These are phyloP conservation scores for Grosmannia serpens DNA, from an alignment of 2,329 filamentous ascomycete genomes.

Conservation along the genomic window DNA sequence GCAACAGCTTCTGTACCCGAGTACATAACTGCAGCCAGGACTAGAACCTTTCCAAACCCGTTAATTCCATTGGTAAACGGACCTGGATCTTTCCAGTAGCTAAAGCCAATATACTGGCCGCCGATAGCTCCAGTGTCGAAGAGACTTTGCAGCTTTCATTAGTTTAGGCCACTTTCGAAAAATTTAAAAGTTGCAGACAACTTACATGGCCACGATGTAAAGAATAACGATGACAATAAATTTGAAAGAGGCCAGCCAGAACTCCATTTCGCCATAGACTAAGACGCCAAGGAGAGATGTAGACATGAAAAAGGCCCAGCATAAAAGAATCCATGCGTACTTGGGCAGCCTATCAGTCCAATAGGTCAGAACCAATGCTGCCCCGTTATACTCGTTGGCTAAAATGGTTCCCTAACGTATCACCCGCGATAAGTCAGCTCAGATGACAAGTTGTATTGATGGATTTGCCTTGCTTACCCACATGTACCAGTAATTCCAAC, in stretches of 20 bases:
- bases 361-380: slow-evolving; percentile 26
- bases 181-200: slow-evolving; percentile 20
- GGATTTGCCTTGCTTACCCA: no score
- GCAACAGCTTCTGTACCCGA: slow-evolving; percentile 15
- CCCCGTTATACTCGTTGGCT: slow-evolving; percentile 12
- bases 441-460: no score
- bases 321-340: slow-evolving; percentile 32
- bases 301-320: slow-evolving; percentile 22
- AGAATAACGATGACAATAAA: slow-evolving; percentile 23
- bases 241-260: slow-evolving; percentile 32
- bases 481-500: slow-evolving; percentile 40
- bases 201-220: slow-evolving; percentile 34
- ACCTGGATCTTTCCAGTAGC: slow-evolving; percentile 35
- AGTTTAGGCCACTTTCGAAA: slow-evolving; percentile 24
- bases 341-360: slow-evolving; percentile 32
- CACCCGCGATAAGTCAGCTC: no score
- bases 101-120: slow-evolving; percentile 20
- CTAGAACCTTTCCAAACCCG: slow-evolving; percentile 29
- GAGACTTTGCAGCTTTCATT: slow-evolving; percentile 17
- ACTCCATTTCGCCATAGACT: slow-evolving; percentile 32
- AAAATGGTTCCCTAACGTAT: slow-evolving; percentile 9
- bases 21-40: slow-evolving; percentile 17
- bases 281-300: slow-evolving; percentile 22
- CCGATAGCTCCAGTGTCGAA: slow-evolving; percentile 26
- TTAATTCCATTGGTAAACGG: slow-evolving; percentile 40